Percentiles rank a stretch among this genome's conserved stretches.
Conservation (phyloP, 2,329 filamentous ascomycete genomes). For the Cercospora zeina region DNA sequence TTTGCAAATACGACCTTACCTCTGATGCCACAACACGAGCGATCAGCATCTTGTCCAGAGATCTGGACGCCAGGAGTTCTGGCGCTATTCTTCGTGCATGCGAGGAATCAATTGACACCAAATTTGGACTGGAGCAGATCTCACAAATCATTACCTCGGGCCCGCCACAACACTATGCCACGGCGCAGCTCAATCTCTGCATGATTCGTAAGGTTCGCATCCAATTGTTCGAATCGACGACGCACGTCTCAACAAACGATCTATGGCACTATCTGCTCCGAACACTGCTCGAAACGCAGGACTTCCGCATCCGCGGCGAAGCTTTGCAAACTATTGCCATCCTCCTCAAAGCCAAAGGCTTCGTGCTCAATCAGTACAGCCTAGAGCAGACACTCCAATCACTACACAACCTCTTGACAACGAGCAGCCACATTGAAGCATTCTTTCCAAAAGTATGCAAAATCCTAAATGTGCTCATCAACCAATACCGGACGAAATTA, state of each 20-base stretch:
- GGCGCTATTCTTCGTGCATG: background rate
- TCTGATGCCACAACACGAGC: background rate
- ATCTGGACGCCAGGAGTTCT: background rate
- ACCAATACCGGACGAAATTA: slow-evolving; percentile 59
- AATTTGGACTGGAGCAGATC: background rate
- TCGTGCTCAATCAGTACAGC: slow-evolving; percentile 47
- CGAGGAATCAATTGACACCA: background rate
- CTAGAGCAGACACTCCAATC: slow-evolving; percentile 46
- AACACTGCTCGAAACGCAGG: background rate
- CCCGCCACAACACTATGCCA: background rate
- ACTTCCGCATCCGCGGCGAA: background rate
- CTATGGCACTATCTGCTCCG: slow-evolving; percentile 14
- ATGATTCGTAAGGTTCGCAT: background rate
- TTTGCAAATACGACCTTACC: slow-evolving; percentile 7
- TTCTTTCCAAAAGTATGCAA: slow-evolving; percentile 58
- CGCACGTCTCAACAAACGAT: background rate
- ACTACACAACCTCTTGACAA: slow-evolving; percentile 39
- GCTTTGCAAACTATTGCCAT: slow-evolving; percentile 27
- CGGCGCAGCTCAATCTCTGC: slow-evolving; percentile 3
- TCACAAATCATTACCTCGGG: slow-evolving; percentile 2
- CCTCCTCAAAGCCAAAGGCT: slow-evolving; percentile 36
- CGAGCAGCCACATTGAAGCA: slow-evolving; percentile 34
- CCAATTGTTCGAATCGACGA: background rate
- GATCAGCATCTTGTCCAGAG: background rate
- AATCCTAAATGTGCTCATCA: slow-evolving; percentile 54